Base-by-base conservation (phyloP, 768 basidiomycete species). In the Psilocybe azurescens region DNA sequence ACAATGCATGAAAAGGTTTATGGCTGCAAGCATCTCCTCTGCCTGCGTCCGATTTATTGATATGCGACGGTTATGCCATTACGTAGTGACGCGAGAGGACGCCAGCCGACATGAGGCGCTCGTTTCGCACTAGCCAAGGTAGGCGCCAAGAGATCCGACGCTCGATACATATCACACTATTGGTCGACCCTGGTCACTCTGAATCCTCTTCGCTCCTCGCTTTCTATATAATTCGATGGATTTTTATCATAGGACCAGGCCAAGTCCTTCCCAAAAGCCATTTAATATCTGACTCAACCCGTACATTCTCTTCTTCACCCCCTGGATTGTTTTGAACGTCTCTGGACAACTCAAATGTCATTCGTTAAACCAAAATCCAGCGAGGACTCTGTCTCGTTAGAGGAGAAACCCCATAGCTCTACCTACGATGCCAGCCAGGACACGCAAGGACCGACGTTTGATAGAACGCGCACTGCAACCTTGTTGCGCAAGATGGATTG, bases 401-500 rank as follows among this genome's bases (percentile, higher is more conserved):
- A 62, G 6, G 68, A 72, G 59, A 66, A 62, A 20, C 46, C 53
- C 9, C 6, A 32, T 18, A 44, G 44, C 54, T 44, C 61, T 3
- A 41, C 29, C 33, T 56, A 64, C 41, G 59, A 65, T 24, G 20
- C 13, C n/a, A 41, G 53, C n/a, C 33, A 47, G 16, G 48, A 39
- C 28, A 52, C 47, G 5, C 48, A 36, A 38, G 62, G 47, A 1
- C 69, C 71, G 6, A 72, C 68, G 5, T 72, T 64, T 57, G 49
- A 62, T 51, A 14, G 56, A 20, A 11, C 39, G 9, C 58, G 63
- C 20, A 68, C 66, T 4, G 51, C 32, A 11, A 29, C 29, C 39
- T 66, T 75, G 29, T 65, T 75, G 53, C 69, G 74, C 49, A 75
- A 75, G 60, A 68, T 75, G 68, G 74, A 75, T 59, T 65, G 69